Evolutionary conservation across 805 yeast genomes (phyloP), one percentile per base, ranked within the genome.

Genomic region (Starmerella potacharoeniae): DNA sequence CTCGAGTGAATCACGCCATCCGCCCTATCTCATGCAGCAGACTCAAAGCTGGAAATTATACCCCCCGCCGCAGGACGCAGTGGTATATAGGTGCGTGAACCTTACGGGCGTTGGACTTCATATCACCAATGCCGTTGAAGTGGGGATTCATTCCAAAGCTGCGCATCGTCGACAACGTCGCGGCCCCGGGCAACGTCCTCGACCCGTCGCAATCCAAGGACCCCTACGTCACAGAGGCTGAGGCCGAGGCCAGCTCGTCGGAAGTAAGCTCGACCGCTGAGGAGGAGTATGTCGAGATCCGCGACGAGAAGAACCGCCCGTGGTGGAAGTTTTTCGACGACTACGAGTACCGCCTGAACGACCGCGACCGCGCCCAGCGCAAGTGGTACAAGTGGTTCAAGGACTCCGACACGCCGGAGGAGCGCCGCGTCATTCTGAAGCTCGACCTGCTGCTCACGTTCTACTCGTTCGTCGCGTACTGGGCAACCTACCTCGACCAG

Each of bases 401-500:
- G 42, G 75, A 74, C 34, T 72, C 69, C 51, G 77, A 76, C 40
- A 69, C 83, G 2, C 71, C 75, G 63, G 79, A 73, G 2, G 79
- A 75, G 51, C 72, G 74, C 49, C 69, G 66, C 31, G 65, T 80
- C 35, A 64, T 80, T 9, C 65, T 71, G 57, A 82, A 82, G 64
- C 64, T 82, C 35, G 88, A 83, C 62, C 57, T 79, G 9, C 64
- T 80, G 35, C 68, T 84, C 51, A 73, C 81, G 14, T 57, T 59
- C 44, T 79, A 79, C 59, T 73, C 83, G 0, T 76, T 81, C 65
- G 66, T 80, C 54, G 80, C 80, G 1, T 82, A 82, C 66, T 83
- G 85, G 84, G 79, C 82, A 51, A 83, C 83, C 64, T 79, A 80
- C 51, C 70, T 83, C 50, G 88, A 83, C 64, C 74, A 75, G 51